Conservation (phyloP, 2,329 filamentous ascomycete species). For the Corinectria fuckeliana region DNA sequence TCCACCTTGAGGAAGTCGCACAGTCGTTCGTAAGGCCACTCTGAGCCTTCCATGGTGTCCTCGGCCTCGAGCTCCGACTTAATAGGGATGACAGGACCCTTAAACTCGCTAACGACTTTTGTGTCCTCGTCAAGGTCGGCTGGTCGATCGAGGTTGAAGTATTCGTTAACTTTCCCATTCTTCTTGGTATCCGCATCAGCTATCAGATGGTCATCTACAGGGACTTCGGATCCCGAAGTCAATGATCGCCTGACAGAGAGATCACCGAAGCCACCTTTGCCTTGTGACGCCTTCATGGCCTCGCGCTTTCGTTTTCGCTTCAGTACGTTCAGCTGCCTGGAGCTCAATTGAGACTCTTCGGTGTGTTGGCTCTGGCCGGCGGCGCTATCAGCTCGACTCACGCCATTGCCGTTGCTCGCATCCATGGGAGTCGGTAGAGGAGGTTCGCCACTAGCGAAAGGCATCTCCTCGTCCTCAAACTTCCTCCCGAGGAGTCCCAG, state of each 20-base stretch:
- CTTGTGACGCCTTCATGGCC: constrained; percentile 82
- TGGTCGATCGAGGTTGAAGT: constrained; percentile 86
- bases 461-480: constrained; percentile 82
- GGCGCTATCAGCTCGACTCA: constrained; percentile 46
- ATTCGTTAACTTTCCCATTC: constrained; percentile 75
- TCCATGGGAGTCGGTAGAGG: constrained; percentile 56
- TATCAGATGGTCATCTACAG: constrained; percentile 65
- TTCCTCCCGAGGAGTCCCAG: constrained; percentile 85
- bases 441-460: constrained; percentile 60
- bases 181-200: constrained; percentile 60
- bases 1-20: constrained; percentile 95
- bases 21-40: constrained; percentile 94
- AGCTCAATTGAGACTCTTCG: constrained; percentile 80
- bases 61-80: constrained; percentile 87
- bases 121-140: constrained; percentile 83
- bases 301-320: constrained; percentile 94
- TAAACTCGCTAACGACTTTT: constrained; percentile 95
- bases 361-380: constrained; percentile 48
- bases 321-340: constrained; percentile 90
- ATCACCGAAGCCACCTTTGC: constrained; percentile 89
- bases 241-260: constrained; percentile 72
- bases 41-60: constrained; percentile 75
- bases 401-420: constrained; percentile 42
- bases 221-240: constrained; percentile 66
- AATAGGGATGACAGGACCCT: constrained; percentile 79